phyloP scores from a whole-genome alignment of 208 protist genomes.

The Porcisia hertigi region DNA sequence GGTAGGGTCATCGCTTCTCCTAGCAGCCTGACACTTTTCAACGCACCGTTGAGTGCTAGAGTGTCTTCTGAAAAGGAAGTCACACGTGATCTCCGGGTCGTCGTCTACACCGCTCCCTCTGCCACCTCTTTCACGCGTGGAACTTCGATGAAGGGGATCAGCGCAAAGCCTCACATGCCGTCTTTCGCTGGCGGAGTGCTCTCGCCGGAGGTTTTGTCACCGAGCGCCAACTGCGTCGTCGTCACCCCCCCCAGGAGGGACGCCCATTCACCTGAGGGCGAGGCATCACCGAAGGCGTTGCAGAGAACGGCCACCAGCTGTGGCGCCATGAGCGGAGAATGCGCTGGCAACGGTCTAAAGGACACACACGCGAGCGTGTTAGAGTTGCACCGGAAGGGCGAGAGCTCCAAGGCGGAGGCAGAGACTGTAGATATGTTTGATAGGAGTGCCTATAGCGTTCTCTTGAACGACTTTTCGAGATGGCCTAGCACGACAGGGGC shows the following conservation, averaged over 20 bases:
- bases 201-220: conserved; percentile 1
- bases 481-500: not conserved
- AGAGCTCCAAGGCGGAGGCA: not conserved
- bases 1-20: not conserved
- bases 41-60: not conserved
- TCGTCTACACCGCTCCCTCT: not conserved
- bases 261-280: not conserved
- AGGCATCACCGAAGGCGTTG: not conserved
- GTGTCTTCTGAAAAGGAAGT: not conserved
- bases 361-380: conserved; percentile 6
- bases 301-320: not conserved
- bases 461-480: not conserved
- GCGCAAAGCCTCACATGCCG: not conserved
- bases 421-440: not conserved
- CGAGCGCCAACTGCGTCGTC: not conserved
- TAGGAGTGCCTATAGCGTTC: not conserved
- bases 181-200: conserved; percentile 2
- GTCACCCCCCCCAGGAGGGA: not conserved
- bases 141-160: not conserved
- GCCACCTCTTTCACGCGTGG: not conserved
- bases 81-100: not conserved
- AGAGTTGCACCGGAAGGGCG: conserved; percentile 11
- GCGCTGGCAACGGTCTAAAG: not conserved
- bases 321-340: not conserved
- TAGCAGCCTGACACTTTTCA: not conserved